These are phyloP conservation scores for Trametes elegans DNA, from an alignment of 768 basidiomycete genomes.

Conservation along the genomic window DNA sequence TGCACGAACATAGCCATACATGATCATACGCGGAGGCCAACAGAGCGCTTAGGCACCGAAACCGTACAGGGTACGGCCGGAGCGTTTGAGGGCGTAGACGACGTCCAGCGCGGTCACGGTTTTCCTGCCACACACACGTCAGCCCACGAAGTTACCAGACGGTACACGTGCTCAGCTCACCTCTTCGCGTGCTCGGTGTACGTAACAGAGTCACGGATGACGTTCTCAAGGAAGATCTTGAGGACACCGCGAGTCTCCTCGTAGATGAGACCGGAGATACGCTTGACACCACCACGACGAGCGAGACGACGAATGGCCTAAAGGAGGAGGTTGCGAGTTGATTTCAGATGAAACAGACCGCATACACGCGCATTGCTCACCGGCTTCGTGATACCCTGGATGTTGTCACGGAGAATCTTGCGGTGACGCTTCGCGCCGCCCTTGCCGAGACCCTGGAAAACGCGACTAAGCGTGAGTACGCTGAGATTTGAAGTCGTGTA, in stretches of 20 bases:
- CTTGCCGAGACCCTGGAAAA: constrained; percentile 65
- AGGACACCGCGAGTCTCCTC: constrained; percentile 66
- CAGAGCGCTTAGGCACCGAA: constrained; percentile 42
- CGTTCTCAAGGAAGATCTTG: constrained; percentile 59
- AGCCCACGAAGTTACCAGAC: neutral
- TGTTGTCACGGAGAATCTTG: constrained; percentile 80
- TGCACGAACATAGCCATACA: constrained; percentile 20
- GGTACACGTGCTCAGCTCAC: constrained; percentile 13
- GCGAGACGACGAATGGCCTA: constrained; percentile 49
- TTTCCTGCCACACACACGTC: constrained; percentile 29
- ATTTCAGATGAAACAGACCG: neutral
- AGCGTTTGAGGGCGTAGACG: constrained; percentile 60
- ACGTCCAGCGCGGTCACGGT: constrained; percentile 60
- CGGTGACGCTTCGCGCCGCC: constrained; percentile 79
- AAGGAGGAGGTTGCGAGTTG: neutral
- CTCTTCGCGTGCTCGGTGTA: constrained; percentile 65
- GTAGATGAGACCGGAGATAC: constrained; percentile 57
- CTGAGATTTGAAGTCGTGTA: neutral
- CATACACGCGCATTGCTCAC: constrained; percentile 27
- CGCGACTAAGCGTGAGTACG: neutral
- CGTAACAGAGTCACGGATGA: constrained; percentile 38
- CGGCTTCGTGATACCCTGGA: constrained; percentile 75
- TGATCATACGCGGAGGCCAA: neutral
- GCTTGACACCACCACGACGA: constrained; percentile 67
- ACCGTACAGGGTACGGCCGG: constrained; percentile 57